Base-by-base conservation (phyloP, 176 grass and related monocot species). In the Musa schizocarpa region DNA sequence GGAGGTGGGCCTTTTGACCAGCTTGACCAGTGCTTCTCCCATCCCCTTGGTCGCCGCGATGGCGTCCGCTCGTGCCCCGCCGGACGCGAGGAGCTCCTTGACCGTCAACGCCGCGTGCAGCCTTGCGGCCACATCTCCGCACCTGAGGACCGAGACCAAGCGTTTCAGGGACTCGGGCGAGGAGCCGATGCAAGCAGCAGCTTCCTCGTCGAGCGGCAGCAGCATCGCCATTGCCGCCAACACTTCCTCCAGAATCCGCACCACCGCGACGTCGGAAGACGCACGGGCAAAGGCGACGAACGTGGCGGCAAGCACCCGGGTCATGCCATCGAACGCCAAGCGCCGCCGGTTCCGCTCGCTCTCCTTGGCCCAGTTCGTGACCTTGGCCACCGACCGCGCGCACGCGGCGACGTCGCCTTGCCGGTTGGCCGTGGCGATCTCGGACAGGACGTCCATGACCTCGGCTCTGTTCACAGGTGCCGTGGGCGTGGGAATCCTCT, bases 401-500 rank as follows among this genome's bases (percentile, higher is more conserved):
- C 88, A 91, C 10, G 49, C 63, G 20, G 23, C 1, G 1, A 6
- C 86, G 0, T 87, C 82, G 0, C 66, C 66, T 1, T 80, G 55
- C 17, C 26, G 1, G 13, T 79, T 77, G 8, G 81, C 77, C 0
- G 22, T 72, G 62, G 66, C 23, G 29, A 83, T 65, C 6, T 83
- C 82, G 0, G 43, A 83, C 0, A 96, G 65, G 26, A 92, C 73
- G 16, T 87, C 86, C 27, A 79, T 34, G 3, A 81, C 84, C 52
- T 89, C 86, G 22, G 61, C 70, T 12, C 74, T 69, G 27, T 70
- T 85, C 10, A 92, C 66, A 1, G 92, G 92, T 43, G 85, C 87
- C 64, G 80, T 88, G 0, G 92, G 92, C n/a, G 92, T 96, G 26
- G 88, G 86, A 71, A 96, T 85, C 58, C 92, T 82, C 71, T 96